Base-by-base conservation (phyloP, 768 basidiomycete species). In the Leccinellum albellum region DNA sequence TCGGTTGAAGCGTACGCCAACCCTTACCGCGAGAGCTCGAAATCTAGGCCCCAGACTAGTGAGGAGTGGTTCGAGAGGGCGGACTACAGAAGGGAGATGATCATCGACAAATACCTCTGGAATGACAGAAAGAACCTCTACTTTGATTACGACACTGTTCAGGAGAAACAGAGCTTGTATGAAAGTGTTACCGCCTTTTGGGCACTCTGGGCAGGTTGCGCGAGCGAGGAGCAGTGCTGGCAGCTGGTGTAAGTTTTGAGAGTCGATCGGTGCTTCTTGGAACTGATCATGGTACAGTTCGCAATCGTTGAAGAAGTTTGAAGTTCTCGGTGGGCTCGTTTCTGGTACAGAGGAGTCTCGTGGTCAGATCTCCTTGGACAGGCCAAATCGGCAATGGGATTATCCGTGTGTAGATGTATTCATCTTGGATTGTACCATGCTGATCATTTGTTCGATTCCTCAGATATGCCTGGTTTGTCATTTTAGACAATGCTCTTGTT, bases 341-440 rank as follows among this genome's bases (percentile, higher is more conserved):
- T 94, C 94, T 20, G 96, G 96, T 42, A 98, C 96, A 1, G 97
- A 99, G 65, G 91, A 94, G 71, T 97, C 94, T 40, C 83, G 96
- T 57, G 96, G 96, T 53, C 90, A 91, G 71, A 95, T 98, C 57
- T 96, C 95, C 15, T 78, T 99, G 53, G 94, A 97, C 66, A 82
- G 97, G 49, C 96, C 96, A 15, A 98, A 98, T 75, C 91, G 96
- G 61, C 96, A 99, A 69, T 99, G 96, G 97, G 96, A 95, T 71
- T 95, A 94, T 73, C 96, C 94, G 78, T 94, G 76, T 64, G 90
- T 85, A 33, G 8, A 46, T 20, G 54, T 51, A 61, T 52, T 50
- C 51, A 15, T 61, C 51, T 56, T 44, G 12, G 17, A n/a, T 48
- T 51, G 26, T 29, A 42, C 29, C 17, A 9, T 7, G 5, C 56